Evolutionary conservation across 176 grass and related monocot genomes (phyloP), one percentile per base, ranked within the genome.

Genomic region (Triticum dicoccoides): DNA sequence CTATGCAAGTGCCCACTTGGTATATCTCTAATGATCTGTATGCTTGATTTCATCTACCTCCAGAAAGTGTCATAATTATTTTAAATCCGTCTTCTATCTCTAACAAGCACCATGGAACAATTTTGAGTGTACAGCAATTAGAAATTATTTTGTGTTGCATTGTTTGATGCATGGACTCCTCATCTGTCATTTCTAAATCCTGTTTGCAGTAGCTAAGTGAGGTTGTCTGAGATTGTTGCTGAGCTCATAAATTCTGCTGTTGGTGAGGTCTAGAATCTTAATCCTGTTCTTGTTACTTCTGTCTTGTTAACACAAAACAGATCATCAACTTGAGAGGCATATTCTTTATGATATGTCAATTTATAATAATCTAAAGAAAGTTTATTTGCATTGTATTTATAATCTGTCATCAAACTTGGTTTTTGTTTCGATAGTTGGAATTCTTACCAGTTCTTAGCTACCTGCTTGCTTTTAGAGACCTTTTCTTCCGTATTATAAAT

Each of bases 401-500:
- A 54, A 13, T 79, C 9, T 82, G 24, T 2, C 39, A 51, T 24
- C 23, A 75, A 49, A 29, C 13, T 78, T 59, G 18, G 15, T 59
- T 59, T 24, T 37, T 76, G 15, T 84, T 84, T 44, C 35, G 8
- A 69, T 61, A 69, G 33, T 41, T 80, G 44, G 67, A 80, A 68
- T 85, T 9, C 59, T 20, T 69, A 80, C 62, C 12, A 63, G 18
- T 17, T 27, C 21, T 38, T 79, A 15, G n/a, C 56, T 77, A 44
- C 34, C 23, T 49, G 51, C 65, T 47, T 76, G 45, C 73, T 30
- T 83, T 58, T 58, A 17, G 23, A 39, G 59, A 83, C 82, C 44
- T 10, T 86, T 51, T 76, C 4, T 79, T 84, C 23, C n/a, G 3
- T 69, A 76, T 76, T 51, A 76, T 76, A 78, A 62, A 39, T 56